Conservation (phyloP, 1,284 basidiomycete species). For the Ganoderma meredithae region DNA sequence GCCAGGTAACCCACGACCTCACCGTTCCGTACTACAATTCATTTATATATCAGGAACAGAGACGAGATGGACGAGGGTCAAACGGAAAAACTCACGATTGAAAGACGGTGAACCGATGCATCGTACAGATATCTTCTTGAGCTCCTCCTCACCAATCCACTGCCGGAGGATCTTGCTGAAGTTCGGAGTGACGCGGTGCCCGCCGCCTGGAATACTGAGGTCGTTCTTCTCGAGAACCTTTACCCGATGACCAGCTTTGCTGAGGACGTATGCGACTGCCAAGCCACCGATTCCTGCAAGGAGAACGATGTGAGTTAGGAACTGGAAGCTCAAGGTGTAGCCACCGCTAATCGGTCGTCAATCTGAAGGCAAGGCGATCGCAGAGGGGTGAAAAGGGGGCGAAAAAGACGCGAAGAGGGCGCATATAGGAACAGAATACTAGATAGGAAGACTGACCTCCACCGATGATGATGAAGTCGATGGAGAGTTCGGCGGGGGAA, state of each 20-base stretch:
- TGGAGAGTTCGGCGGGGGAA: slow-evolving; percentile 23
- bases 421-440: neutral
- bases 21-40: slow-evolving; percentile 48
- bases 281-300: slow-evolving; percentile 49
- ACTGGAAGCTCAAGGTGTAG: neutral
- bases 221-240: slow-evolving; percentile 54
- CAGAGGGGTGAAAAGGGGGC: slow-evolving; percentile 6
- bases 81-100: slow-evolving; percentile 24
- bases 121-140: slow-evolving; percentile 39
- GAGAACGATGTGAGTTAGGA: neutral
- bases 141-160: slow-evolving; percentile 56
- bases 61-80: neutral
- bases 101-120: slow-evolving; percentile 39
- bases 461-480: slow-evolving; percentile 36
- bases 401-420: neutral
- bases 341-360: neutral
- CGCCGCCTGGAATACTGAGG: slow-evolving; percentile 45
- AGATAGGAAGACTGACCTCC: slow-evolving; percentile 29
- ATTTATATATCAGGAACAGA: neutral
- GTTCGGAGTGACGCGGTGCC: slow-evolving; percentile 60
- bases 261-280: slow-evolving; percentile 56
- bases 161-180: slow-evolving; percentile 56
- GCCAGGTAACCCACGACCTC: slow-evolving; percentile 53
- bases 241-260: slow-evolving; percentile 57
- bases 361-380: neutral